These are phyloP conservation scores for Trichomonas tenax DNA, from an alignment of 208 protist species.

Conservation along the genomic window DNA sequence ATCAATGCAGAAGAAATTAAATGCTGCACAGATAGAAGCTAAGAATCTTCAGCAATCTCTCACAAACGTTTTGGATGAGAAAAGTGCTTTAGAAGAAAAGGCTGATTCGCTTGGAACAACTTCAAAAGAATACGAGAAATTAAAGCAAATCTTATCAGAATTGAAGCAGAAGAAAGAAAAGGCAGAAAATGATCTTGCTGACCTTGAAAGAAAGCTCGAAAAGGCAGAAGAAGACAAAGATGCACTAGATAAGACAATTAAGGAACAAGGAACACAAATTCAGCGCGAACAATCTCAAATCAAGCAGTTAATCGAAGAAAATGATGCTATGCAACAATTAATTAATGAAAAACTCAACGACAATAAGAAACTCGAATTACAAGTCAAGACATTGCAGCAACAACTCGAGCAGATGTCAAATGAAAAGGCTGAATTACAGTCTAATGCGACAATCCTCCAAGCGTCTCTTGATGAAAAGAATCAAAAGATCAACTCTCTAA, in stretches of 20 bases:
- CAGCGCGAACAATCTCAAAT: neutral
- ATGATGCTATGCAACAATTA: neutral
- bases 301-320: neutral
- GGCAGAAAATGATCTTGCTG: neutral
- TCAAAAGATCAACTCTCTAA: neutral
- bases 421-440: neutral
- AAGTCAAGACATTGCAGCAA: neutral
- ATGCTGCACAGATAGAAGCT: neutral
- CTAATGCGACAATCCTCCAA: neutral
- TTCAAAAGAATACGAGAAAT: neutral
- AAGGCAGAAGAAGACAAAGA: neutral
- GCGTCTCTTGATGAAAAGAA: neutral
- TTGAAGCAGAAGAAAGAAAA: neutral
- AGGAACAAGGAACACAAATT: neutral
- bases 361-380: neutral
- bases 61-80: neutral
- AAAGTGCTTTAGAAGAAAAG: neutral
- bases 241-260: neutral
- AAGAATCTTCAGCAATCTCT: neutral
- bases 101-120: neutral
- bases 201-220: neutral
- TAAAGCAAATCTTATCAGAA: neutral
- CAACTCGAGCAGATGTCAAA: neutral
- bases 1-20: neutral
- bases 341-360: neutral